Evolutionary conservation across 371 early-diverging fungal genomes (phyloP).

Genomic region (Capniomyces stellatus): DNA sequence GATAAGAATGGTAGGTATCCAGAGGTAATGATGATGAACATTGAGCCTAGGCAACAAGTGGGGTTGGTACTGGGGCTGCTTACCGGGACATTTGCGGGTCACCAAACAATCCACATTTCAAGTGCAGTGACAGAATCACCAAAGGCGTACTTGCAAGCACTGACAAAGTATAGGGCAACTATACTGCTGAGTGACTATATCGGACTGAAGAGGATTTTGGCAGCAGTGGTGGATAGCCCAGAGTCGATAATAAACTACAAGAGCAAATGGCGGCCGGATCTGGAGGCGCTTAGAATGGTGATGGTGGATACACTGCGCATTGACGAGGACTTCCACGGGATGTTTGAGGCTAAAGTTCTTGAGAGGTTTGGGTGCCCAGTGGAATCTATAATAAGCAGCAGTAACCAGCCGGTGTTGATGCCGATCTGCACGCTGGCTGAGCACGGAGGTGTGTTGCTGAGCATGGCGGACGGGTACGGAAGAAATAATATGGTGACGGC

Average conservation of each 20-base stretch:
- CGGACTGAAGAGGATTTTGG: conserved; percentile 34
- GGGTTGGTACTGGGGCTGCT: conserved; percentile 54
- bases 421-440: conserved; percentile 53
- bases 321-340: conserved; percentile 35
- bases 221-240: conserved; percentile 30
- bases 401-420: conserved; percentile 35
- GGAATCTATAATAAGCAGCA: conserved; percentile 11
- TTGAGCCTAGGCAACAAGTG: conserved; percentile 70
- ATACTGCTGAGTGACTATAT: conserved; percentile 52
- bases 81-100: conserved; percentile 48
- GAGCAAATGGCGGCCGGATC: conserved; percentile 37
- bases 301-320: conserved; percentile 51
- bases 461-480: conserved; percentile 15
- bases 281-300: conserved; percentile 40
- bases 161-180: conserved; percentile 44
- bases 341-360: conserved; percentile 44
- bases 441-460: conserved; percentile 54
- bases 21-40: conserved; percentile 35
- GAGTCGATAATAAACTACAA: conserved; percentile 29
- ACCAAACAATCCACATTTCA: conserved; percentile 41
- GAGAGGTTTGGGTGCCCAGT: conserved; percentile 34
- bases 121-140: conserved; percentile 42
- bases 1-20: too few relatives aligned
- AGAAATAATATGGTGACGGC: too few relatives aligned
- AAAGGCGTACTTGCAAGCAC: conserved; percentile 48